A percentile compares a stretch with the other conserved stretches of the same genome.
These are phyloP conservation scores for Entomortierella parvispora DNA, from an alignment of 192 early-diverging fungal genomes.

Conservation along the genomic window DNA sequence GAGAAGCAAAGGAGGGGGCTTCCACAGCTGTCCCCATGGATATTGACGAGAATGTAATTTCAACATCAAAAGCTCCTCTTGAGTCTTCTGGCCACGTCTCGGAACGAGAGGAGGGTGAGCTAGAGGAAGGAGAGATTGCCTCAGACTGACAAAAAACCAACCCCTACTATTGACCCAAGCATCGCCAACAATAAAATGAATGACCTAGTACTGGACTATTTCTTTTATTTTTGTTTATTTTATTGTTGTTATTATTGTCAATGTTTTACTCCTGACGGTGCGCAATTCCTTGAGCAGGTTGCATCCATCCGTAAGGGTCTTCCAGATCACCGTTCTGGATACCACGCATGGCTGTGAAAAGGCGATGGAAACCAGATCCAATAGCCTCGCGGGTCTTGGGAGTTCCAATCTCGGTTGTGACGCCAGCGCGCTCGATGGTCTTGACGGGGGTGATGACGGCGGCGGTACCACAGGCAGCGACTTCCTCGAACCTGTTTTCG, in stretches of 20 bases:
- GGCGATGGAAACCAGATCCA: slow-evolving; percentile 60
- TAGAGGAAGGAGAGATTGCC: slow-evolving; percentile 46
- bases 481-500: slow-evolving; percentile 69
- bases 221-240: slow-evolving; percentile 3
- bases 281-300: slow-evolving; percentile 70
- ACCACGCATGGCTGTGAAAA: slow-evolving; percentile 69
- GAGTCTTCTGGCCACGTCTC: not conserved
- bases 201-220: not conserved
- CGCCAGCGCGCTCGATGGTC: slow-evolving; percentile 68
- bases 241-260: no score
- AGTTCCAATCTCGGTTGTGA: slow-evolving; percentile 52
- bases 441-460: slow-evolving; percentile 79
- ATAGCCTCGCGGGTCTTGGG: slow-evolving; percentile 57
- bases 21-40: not conserved
- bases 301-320: slow-evolving; percentile 76
- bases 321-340: slow-evolving; percentile 72
- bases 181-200: no score
- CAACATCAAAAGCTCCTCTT: no score
- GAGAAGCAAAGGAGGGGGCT: not conserved
- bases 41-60: slow-evolving; percentile 1
- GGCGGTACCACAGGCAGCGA: slow-evolving; percentile 79
- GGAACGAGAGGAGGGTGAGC: slow-evolving; percentile 37
- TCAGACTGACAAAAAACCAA: slow-evolving; percentile 30
- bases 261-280: slow-evolving; percentile 21
- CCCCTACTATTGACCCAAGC: no score